Base-by-base conservation (phyloP, 208 protist species). In the Herpetomonas muscarum region DNA sequence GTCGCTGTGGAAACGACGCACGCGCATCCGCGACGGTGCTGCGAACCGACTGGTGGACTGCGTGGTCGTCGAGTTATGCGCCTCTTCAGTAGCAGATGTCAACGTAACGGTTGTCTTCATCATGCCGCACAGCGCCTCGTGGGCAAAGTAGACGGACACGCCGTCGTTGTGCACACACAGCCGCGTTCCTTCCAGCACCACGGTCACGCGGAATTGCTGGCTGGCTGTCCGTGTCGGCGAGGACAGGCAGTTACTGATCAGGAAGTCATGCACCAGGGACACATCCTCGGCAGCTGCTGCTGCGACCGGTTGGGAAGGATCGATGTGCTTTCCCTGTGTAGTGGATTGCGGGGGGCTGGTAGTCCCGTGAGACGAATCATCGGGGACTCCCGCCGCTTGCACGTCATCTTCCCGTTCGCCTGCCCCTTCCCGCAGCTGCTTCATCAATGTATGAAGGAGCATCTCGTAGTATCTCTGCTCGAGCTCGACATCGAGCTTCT, bases 391-490 rank as follows among this genome's bases (percentile, higher is more conserved):
- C n/a, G n/a, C n/a, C n/a, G n/a, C n/a, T n/a, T n/a, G n/a, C n/a
- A n/a, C n/a, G n/a, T n/a, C n/a, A n/a, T n/a, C 30, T 39, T 15
- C 56, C 56, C 3, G n/a, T 29, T 46, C 41, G 41, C 21, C 31
- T 50, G 51, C 61, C 1, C 37, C 58, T 3, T 37, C 55, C 17
- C 74, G 26, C 52, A 76, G 62, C 29, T 77, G 62, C 2, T 66
- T 46, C 19, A 67, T 66, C 4, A 77, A 37, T 24, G 59, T 67
- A 25, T 58, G 68, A n/a, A 85, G 52, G 19, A 85, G 47, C 30
- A 75, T 50, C 63, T 85, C 77, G 70, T 85, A 85, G 50, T 78
- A 67, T 0, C 49, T 46, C 25, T 69, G 61, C 31, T 62, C 54
- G 13, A 85, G 60, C 21, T 79, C 17, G 34, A 85, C 50, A 19